These are phyloP conservation scores for Yamadazyma insecticola DNA, from an alignment of 805 yeast species.

Conservation along the genomic window DNA sequence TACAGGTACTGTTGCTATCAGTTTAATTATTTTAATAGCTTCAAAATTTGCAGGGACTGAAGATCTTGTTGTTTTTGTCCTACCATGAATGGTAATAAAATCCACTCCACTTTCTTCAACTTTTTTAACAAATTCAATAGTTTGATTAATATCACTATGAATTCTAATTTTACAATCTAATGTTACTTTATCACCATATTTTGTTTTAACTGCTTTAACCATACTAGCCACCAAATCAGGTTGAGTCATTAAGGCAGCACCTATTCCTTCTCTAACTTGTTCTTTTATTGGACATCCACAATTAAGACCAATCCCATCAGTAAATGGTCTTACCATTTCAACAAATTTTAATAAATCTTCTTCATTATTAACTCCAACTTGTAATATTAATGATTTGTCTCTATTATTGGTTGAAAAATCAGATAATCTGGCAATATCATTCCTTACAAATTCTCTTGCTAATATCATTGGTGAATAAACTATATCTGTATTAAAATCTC, in stretches of 20 bases:
- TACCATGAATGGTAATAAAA: slow-evolving; percentile 90
- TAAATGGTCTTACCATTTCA: slow-evolving; percentile 84
- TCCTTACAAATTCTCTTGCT: slow-evolving; percentile 91
- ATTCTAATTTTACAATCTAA: slow-evolving; percentile 91
- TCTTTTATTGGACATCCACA: slow-evolving; percentile 98
- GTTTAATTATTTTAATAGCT: slow-evolving; percentile 66
- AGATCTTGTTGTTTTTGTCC: slow-evolving; percentile 80
- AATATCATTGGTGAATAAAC: slow-evolving; percentile 95
- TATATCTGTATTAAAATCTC: slow-evolving; percentile 72
- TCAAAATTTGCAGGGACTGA: slow-evolving; percentile 79
- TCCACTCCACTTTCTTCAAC: slow-evolving; percentile 90
- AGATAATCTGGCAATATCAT: slow-evolving; percentile 69
- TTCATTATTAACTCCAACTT: slow-evolving; percentile 85
- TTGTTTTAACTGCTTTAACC: slow-evolving; percentile 78
- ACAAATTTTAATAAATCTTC: slow-evolving; percentile 78
- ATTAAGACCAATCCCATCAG: slow-evolving; percentile 91
- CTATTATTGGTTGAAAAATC: slow-evolving; percentile 77
- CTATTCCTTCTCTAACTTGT: slow-evolving; percentile 92
- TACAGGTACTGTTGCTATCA: slow-evolving; percentile 63
- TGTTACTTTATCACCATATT: slow-evolving; percentile 66
- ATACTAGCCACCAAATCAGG: slow-evolving; percentile 75
- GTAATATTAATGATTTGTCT: slow-evolving; percentile 77
- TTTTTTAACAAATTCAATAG: slow-evolving; percentile 63
- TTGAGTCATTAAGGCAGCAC: slow-evolving; percentile 88
- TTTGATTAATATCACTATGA: slow-evolving; percentile 69